Evolutionary conservation across 192 early-diverging fungal genomes (phyloP), one percentile per base, ranked within the genome.

Genomic region (Dissophora globulifera): DNA sequence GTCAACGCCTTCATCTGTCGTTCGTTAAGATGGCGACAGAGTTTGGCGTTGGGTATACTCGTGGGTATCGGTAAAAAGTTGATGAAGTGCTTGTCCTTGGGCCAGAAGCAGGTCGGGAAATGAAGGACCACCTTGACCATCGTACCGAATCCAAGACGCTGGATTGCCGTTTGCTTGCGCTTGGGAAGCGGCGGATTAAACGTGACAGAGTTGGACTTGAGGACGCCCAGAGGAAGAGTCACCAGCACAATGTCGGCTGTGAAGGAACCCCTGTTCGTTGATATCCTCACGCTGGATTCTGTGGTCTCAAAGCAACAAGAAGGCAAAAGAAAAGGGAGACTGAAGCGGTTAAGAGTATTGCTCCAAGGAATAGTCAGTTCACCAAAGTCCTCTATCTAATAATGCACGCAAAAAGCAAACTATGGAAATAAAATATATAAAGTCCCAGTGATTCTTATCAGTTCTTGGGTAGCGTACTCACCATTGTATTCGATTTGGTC

Each of bases 151-250:
- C 81, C 82, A 0, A 83, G 64, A 19, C 69, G 65, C 16, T 61
- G 31, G 50, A 83, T 80, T 2, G 81, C 80, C 0, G 45, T 49
- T 10, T 47, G 62, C 46, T 82, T 81, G 23, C 50, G 29, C 20
- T 65, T 43, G 10, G 82, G 82, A 20, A 83, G 35, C 38, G 72
- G 78, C 16, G 82, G 82, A 2, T 69, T 65, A 50, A 83, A 83
- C 5, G 45, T 43, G 27, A 68, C 50, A 4, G 63, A 54, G 35
- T 62, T 55, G 12, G 76, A 48, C 59, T 83, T 78, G 32, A 83
- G 75, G 38, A 83, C 76, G 6, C 82, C 82, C n/a, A 83, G 68
- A 22, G 82, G 82, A 10, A 83, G 46, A 7, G 82, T 83, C 50
- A 83, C 64, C 27, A 83, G 50, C 11, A 83, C 78, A 13, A 69